These are phyloP conservation scores for Rhododendron molle DNA, from an alignment of 148 eudicot species.

Conservation along the genomic window DNA sequence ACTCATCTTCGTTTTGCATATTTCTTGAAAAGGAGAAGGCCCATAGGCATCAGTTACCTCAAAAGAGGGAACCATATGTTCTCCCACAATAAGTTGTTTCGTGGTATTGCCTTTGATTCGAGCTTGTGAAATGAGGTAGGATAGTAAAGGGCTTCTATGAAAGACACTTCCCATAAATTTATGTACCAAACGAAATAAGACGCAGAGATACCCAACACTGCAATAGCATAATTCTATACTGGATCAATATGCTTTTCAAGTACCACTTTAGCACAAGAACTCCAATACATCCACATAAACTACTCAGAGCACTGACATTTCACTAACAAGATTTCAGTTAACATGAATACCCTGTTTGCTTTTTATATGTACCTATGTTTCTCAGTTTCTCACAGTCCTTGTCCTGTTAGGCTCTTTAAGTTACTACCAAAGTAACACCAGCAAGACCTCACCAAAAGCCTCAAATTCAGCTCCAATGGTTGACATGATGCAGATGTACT, in stretches of 20 bases:
- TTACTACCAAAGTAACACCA: background rate
- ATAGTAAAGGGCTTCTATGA: background rate
- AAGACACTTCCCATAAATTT: background rate
- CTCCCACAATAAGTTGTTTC: background rate
- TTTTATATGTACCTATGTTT: background rate
- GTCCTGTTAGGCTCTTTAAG: background rate
- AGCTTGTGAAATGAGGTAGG: background rate
- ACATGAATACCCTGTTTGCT: background rate
- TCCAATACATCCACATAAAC: background rate
- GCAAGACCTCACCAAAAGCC: background rate
- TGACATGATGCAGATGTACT: background rate
- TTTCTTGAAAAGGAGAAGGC: background rate
- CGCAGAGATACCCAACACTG: background rate
- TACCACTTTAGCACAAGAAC: background rate
- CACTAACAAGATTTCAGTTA: background rate
- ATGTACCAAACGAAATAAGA: background rate
- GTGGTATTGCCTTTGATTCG: background rate
- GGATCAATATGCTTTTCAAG: background rate
- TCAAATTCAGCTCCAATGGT: background rate
- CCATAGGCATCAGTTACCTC: background rate
- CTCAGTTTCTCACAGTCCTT: background rate
- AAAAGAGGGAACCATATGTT: background rate
- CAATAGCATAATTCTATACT: background rate
- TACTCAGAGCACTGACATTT: background rate
- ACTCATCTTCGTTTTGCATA: background rate